Conservation (phyloP, 208 protist genomes). For the Leishmania braziliensis region DNA sequence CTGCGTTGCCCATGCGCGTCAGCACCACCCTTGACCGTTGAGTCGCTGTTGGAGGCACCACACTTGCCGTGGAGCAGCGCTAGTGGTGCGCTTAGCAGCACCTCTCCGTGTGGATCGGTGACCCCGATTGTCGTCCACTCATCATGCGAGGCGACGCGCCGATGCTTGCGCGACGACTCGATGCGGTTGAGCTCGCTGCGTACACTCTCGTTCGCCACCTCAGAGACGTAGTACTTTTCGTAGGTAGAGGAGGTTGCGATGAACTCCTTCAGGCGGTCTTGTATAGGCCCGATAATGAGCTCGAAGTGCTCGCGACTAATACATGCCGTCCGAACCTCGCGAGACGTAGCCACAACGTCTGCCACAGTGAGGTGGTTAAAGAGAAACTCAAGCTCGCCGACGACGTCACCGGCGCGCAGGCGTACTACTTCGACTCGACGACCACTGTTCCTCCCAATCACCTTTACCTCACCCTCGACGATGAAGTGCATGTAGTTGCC, state of each 20-base stretch:
- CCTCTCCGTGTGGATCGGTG: slow-evolving; percentile 48
- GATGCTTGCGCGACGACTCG: slow-evolving; percentile 34
- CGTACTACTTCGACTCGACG: slow-evolving; percentile 68
- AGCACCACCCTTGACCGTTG: background rate
- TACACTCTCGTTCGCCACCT: slow-evolving; percentile 63
- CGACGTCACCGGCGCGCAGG: slow-evolving; percentile 65
- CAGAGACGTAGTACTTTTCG: slow-evolving; percentile 62
- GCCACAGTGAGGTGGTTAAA: slow-evolving; percentile 83
- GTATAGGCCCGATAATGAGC: slow-evolving; percentile 81
- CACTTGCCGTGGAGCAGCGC: slow-evolving; percentile 32
- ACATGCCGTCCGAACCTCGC: slow-evolving; percentile 55
- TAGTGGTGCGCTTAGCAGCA: slow-evolving; percentile 39
- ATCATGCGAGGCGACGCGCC: slow-evolving; percentile 30
- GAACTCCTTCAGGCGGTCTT: slow-evolving; percentile 83
- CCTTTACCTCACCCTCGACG: slow-evolving; percentile 75
- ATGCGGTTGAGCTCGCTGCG: slow-evolving; percentile 61
- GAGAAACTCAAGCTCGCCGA: slow-evolving; percentile 93
- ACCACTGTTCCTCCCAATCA: slow-evolving; percentile 71
- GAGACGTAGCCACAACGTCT: slow-evolving; percentile 79
- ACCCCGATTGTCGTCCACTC: slow-evolving; percentile 22
- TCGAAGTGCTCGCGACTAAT: slow-evolving; percentile 90
- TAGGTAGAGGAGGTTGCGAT: slow-evolving; percentile 66
- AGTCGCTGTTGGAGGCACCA: background rate
- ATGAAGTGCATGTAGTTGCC: slow-evolving; percentile 84
- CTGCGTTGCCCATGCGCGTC: background rate